A percentile compares a stretch with the other conserved stretches of the same genome.
Evolutionary conservation across 768 basidiomycete species (phyloP).

Genomic region (Suillus paluster): DNA sequence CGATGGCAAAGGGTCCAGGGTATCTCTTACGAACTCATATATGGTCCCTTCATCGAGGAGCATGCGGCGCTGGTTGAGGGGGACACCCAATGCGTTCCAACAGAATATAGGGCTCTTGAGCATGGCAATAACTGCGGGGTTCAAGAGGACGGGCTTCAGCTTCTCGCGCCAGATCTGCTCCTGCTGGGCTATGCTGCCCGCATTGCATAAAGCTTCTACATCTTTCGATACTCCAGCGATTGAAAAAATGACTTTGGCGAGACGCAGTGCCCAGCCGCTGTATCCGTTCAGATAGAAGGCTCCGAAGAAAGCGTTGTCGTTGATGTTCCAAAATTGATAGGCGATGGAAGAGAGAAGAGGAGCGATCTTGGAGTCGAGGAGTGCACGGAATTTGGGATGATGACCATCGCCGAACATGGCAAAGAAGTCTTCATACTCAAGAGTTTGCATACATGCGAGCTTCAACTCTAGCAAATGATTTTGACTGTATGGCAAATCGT

Average conservation of each 20-base stretch:
- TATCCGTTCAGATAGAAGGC: slow-evolving; percentile 76
- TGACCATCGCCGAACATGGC: slow-evolving; percentile 68
- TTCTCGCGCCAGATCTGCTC: slow-evolving; percentile 62
- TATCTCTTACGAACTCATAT: slow-evolving; percentile 56
- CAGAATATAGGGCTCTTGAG: slow-evolving; percentile 54
- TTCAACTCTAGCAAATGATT: slow-evolving; percentile 82
- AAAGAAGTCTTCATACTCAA: slow-evolving; percentile 67
- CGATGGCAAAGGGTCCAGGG: slow-evolving; percentile 52
- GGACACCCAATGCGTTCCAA: slow-evolving; percentile 83
- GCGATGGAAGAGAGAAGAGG: slow-evolving; percentile 73
- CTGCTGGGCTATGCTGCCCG: slow-evolving; percentile 60
- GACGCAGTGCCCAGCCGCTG: slow-evolving; percentile 66
- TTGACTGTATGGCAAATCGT: slow-evolving; percentile 46
- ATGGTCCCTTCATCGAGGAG: slow-evolving; percentile 53
- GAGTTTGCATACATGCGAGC: slow-evolving; percentile 61
- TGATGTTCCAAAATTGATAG: slow-evolving; percentile 78
- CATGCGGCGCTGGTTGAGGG: slow-evolving; percentile 68
- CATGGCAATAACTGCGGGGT: slow-evolving; percentile 55
- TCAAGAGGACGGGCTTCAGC: slow-evolving; percentile 64
- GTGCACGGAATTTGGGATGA: slow-evolving; percentile 58
- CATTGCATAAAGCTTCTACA: slow-evolving; percentile 58
- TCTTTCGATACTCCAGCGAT: slow-evolving; percentile 62
- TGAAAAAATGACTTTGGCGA: slow-evolving; percentile 60
- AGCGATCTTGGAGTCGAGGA: slow-evolving; percentile 64
- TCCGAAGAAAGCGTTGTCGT: slow-evolving; percentile 49